Evolutionary conservation across 1,139 yeast genomes (phyloP).

Genomic region (Geotrichum citri-aurantii): DNA sequence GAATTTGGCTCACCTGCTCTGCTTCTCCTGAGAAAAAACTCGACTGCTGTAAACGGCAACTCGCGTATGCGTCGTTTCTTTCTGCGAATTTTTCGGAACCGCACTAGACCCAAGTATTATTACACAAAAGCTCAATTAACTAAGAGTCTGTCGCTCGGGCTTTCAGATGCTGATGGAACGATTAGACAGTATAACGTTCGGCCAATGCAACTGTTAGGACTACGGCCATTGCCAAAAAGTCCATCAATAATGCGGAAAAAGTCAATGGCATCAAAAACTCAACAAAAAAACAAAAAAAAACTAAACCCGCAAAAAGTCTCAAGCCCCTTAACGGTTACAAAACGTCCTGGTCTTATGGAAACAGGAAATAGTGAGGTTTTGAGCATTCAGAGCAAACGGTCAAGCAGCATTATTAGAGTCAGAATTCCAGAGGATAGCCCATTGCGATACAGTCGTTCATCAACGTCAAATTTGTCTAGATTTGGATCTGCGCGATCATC

Average conservation of each 20-base stretch:
- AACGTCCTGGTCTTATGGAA: slow-evolving; percentile 12
- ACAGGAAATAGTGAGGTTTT: slow-evolving; percentile 12
- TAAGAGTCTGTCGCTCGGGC: neutral
- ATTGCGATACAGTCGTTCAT: neutral
- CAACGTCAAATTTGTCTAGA: neutral
- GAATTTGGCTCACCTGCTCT: slow-evolving; percentile 17
- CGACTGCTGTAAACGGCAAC: slow-evolving; percentile 22
- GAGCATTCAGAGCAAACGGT: slow-evolving; percentile 1
- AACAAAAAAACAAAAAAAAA: neutral
- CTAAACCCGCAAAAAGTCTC: neutral
- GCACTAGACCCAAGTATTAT: slow-evolving; percentile 20
- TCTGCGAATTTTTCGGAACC: slow-evolving; percentile 23
- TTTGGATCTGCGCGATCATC: neutral
- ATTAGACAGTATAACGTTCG: slow-evolving; percentile 6
- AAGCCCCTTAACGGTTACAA: slow-evolving; percentile 14
- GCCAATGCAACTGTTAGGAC: slow-evolving; percentile 6
- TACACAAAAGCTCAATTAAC: slow-evolving; percentile 23
- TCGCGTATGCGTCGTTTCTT: slow-evolving; percentile 25
- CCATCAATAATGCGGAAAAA: neutral
- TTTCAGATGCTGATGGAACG: neutral
- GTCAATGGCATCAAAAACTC: neutral
- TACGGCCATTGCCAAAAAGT: slow-evolving; percentile 10
- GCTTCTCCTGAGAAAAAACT: slow-evolving; percentile 21
- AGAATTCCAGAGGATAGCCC: neutral
- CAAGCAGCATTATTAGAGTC: neutral